Conservation (phyloP, 257 asterid species). For the Echium plantagineum region DNA sequence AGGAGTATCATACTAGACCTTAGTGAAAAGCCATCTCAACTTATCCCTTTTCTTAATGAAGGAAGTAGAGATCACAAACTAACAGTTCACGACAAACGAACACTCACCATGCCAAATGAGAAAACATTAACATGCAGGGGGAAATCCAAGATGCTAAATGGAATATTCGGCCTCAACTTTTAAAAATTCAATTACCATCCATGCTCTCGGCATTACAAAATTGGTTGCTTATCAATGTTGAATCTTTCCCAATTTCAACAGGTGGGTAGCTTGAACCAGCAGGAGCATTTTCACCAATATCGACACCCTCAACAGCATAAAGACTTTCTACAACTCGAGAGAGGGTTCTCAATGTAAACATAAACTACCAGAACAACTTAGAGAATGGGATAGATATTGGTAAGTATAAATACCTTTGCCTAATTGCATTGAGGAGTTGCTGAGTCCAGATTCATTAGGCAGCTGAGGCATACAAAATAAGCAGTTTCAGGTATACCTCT, state of each 20-base stretch:
- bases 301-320: constrained; percentile 5
- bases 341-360: background rate
- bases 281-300: constrained; percentile 9
- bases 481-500: background rate
- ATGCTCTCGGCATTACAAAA: constrained; percentile 37
- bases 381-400: background rate
- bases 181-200: constrained; percentile 14
- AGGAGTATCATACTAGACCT: background rate
- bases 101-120: background rate
- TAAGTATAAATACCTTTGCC: constrained; percentile 54
- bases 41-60: background rate
- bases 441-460: constrained; percentile 74
- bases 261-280: constrained; percentile 4
- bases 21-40: background rate
- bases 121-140: background rate
- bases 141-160: background rate
- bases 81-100: background rate
- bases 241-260: constrained; percentile 9
- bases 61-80: background rate
- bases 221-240: constrained; percentile 29
- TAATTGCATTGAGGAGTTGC: constrained; percentile 76
- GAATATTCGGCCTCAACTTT: background rate
- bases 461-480: constrained; percentile 38
- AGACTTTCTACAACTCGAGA: constrained; percentile 2
- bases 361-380: background rate